Evolutionary conservation across 192 early-diverging fungal genomes (phyloP), one percentile per base, ranked within the genome.

Genomic region (Coemansia sp.): DNA sequence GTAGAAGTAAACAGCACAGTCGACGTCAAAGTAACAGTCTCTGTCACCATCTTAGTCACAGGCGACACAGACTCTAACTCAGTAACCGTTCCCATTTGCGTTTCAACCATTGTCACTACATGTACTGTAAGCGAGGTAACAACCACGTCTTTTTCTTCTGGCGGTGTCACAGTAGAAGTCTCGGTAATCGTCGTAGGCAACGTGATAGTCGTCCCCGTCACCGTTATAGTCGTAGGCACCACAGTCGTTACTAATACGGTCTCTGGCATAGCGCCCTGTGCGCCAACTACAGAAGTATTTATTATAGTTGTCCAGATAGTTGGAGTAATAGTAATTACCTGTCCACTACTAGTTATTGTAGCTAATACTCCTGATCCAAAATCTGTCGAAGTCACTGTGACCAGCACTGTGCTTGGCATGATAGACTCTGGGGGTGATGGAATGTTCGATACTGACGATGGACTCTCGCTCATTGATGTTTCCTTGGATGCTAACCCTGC

Each of bases 11-110:
- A 10, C 53, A 55, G n/a, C 53, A 55, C 53, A 11, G 53, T 55
- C 53, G 53, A 55, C 24, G 53, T 55, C 53, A 47, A 33, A 31
- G 64, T 65, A 31, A 65, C 64, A 24, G 64, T 65, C 43, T 47
- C 43, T 0, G 27, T 65, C 10, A 55, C 53, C 10, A 47, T 13
- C 2, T 44, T 65, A 31, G 27, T 47, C 36, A 31, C 53, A 3
- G 24, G 53, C 12, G 53, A 31, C 3, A n/a, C 53, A 29, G 53
- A 55, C 33, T 39, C 49, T 9, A 36, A 38, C 12, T 39, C 36
- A 6, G 33, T 38, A 9, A 57, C 36, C 33, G 36, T 40, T 2
- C 18, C 49, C 50, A 50, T 55, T 16, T 55, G 47, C 16, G 50
- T 55, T 18, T 22, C 36, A n/a, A 67, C 50, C n/a, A 39, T 34